Percentiles rank a stretch among this genome's conserved stretches.
Evolutionary conservation across 2,329 filamentous ascomycete species (phyloP).

Genomic region (Penicillium olsonii): DNA sequence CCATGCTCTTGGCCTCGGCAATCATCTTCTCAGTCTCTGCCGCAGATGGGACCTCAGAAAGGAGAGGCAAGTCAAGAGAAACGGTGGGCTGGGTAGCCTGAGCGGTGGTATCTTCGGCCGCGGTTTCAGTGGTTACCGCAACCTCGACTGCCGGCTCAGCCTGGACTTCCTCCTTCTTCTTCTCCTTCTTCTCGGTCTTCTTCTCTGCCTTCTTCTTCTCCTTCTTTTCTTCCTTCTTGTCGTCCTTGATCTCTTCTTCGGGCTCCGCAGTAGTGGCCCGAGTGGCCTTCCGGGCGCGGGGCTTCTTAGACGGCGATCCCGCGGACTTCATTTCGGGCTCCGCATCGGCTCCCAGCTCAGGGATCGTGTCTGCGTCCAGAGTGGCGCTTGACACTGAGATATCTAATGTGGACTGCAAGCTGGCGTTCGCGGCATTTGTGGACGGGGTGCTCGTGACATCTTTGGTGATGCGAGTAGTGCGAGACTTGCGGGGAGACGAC

Average conservation of each 20-base stretch:
- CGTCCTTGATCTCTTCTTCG: conserved; percentile 25
- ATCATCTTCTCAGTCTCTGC: conserved; percentile 84
- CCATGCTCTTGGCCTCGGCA: conserved; percentile 83
- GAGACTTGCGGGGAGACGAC: conserved; percentile 56
- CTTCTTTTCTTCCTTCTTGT: conserved; percentile 57
- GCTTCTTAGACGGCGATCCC: conserved; percentile 24
- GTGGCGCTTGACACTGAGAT: conserved; percentile 44
- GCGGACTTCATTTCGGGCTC: conserved; percentile 25
- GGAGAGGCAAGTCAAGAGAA: conserved; percentile 72
- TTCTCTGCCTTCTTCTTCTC: conserved; percentile 44
- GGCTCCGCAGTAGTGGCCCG: conserved; percentile 23
- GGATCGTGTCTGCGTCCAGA: conserved; percentile 28
- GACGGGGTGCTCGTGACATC: conserved; percentile 50
- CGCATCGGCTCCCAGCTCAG: conserved; percentile 20
- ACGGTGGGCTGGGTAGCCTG: conserved; percentile 71
- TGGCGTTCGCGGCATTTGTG: conserved; percentile 51
- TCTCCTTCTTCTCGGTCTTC: conserved; percentile 35
- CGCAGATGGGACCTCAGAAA: conserved; percentile 68
- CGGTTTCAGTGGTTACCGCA: conserved; percentile 57
- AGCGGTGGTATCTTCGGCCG: conserved; percentile 51
- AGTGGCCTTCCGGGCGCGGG: conserved; percentile 20
- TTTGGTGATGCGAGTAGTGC: conserved; percentile 52
- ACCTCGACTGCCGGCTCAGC: conserved; percentile 58
- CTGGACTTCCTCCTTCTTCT: conserved; percentile 55
- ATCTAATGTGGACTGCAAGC: conserved; percentile 51